These are phyloP conservation scores for Paramecium sonneborni DNA, from an alignment of 73 alveolate species.

Conservation along the genomic window DNA sequence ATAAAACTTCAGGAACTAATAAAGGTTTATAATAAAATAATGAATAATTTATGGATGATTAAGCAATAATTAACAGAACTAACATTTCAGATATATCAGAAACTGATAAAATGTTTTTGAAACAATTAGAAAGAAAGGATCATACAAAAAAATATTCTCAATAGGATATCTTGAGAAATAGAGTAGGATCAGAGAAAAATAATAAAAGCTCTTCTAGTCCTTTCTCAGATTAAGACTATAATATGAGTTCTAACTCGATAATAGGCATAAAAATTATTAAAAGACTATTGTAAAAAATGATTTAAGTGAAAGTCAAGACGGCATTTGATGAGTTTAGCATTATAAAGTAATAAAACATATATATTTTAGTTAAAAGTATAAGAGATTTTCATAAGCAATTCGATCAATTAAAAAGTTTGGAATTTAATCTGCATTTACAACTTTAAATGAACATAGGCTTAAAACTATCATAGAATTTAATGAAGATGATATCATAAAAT, in stretches of 20 bases:
- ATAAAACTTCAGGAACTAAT: background rate
- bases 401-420: background rate
- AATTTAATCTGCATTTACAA: background rate
- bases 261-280: background rate
- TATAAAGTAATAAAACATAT: background rate
- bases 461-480: background rate
- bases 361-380: background rate
- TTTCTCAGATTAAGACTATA: background rate
- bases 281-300: background rate
- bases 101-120: slow-evolving; percentile 12
- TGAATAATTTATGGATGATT: slow-evolving; percentile 3
- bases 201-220: slow-evolving; percentile 6
- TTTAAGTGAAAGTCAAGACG: background rate
- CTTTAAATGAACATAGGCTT: background rate
- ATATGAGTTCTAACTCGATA: background rate
- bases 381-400: background rate
- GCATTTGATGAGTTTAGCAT: background rate
- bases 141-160: background rate
- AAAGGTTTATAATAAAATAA: background rate
- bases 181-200: background rate
- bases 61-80: background rate
- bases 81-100: slow-evolving; percentile 12
- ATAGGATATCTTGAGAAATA: background rate
- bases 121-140: slow-evolving; percentile 9
- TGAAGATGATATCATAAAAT: background rate